Conservation (phyloP, 1,284 basidiomycete genomes). For the Pyrrhoderma lamaoense region DNA sequence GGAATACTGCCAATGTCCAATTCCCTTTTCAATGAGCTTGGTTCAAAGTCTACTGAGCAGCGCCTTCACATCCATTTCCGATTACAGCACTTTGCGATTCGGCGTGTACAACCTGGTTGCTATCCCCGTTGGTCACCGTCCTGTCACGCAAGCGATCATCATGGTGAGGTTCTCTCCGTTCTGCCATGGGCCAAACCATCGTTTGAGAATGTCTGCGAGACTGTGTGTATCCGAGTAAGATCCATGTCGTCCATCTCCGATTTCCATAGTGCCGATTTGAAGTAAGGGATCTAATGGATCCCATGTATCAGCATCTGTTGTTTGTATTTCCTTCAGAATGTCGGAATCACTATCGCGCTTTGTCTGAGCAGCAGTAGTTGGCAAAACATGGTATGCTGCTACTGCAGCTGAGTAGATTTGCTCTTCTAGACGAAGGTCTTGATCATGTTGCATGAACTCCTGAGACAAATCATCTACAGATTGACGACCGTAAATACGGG, state of each 20-base stretch:
- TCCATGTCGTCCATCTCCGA: constrained; percentile 12
- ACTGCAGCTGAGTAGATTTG: constrained; percentile 7
- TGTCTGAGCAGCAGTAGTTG: too few species aligned
- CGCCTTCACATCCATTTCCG: too few species aligned
- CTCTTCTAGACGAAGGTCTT: constrained; percentile 5
- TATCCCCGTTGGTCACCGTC: constrained; percentile 23
- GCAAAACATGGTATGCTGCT: neutral
- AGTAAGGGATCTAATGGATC: constrained; percentile 13
- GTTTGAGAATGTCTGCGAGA: neutral
- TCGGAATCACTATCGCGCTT: too few species aligned
- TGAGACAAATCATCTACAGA: neutral
- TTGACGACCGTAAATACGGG: too few species aligned
- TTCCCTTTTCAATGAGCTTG: too few species aligned
- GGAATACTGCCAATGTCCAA: constrained; percentile 5
- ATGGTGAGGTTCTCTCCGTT: constrained; percentile 17
- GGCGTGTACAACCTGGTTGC: constrained; percentile 23
- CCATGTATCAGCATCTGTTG: constrained; percentile 7
- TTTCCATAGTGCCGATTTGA: constrained; percentile 6
- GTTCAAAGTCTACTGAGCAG: too few species aligned
- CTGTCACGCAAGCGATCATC: constrained; percentile 19
- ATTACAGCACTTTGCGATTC: too few species aligned
- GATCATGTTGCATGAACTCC: constrained; percentile 10
- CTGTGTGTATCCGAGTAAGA: constrained; percentile 6
- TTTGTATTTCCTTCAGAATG: neutral
- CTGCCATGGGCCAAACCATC: neutral